A percentile compares a stretch with the other conserved stretches of the same genome.
phyloP scores from a whole-genome alignment of 805 yeast species.

The Metschnikowia lunata region DNA sequence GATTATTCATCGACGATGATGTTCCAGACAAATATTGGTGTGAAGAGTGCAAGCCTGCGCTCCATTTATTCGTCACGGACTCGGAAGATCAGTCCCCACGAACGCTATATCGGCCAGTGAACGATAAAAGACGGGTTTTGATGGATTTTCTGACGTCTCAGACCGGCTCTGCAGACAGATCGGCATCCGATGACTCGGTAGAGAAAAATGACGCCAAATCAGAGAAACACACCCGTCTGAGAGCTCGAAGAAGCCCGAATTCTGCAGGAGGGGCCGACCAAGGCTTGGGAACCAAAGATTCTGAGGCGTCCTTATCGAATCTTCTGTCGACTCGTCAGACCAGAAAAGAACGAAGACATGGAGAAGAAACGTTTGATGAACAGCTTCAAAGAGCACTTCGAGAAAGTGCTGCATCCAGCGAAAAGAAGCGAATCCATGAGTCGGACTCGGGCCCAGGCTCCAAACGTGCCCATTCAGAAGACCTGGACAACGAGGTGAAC shows the following conservation, averaged over 20 bases:
- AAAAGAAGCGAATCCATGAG: conserved; percentile 18
- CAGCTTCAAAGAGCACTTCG: conserved; percentile 48
- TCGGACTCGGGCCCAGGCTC: neutral
- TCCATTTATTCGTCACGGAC: conserved; percentile 52
- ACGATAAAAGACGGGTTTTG: conserved; percentile 37
- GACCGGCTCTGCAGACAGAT: conserved; percentile 2
- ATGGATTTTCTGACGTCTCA: neutral
- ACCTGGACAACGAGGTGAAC: conserved; percentile 10
- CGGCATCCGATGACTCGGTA: conserved; percentile 2
- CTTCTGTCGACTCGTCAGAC: conserved; percentile 19
- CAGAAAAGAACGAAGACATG: conserved; percentile 32
- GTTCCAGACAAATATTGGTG: conserved; percentile 96
- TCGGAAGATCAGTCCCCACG: conserved; percentile 20
- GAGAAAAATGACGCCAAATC: neutral
- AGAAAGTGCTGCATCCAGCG: conserved; percentile 49
- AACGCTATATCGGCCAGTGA: conserved; percentile 39
- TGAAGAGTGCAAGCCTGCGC: conserved; percentile 82
- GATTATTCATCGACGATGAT: conserved; percentile 64
- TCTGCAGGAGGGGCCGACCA: neutral
- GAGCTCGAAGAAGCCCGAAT: conserved; percentile 6
- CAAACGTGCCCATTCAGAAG: conserved; percentile 17
- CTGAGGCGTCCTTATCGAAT: conserved; percentile 4
- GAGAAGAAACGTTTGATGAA: conserved; percentile 35
- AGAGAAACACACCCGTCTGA: conserved; percentile 12
- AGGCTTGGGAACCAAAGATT: neutral